These are phyloP conservation scores for Pythium monospermum DNA, from an alignment of 352 stramenopile genomes.

Conservation along the genomic window DNA sequence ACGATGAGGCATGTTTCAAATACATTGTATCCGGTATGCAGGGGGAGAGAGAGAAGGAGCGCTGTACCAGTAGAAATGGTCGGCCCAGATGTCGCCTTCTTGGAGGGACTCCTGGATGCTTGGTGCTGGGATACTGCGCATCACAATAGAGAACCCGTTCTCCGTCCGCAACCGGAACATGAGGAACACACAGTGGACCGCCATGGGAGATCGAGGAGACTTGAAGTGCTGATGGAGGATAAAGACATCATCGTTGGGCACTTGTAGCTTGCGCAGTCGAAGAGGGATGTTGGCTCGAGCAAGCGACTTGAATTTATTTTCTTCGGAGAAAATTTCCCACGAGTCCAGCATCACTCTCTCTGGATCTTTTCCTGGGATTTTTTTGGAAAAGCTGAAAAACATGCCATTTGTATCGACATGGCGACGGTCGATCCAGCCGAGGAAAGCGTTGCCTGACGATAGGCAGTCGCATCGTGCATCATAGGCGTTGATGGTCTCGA, in stretches of 20 bases:
- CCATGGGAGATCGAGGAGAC: slow-evolving; percentile 26
- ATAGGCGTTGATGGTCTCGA: slow-evolving; percentile 43
- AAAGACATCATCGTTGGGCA: slow-evolving; percentile 40
- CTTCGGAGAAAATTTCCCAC: slow-evolving; percentile 38
- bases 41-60: no score
- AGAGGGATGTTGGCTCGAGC: slow-evolving; percentile 31
- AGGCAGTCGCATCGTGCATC: slow-evolving; percentile 35
- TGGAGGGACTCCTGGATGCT: slow-evolving; percentile 41
- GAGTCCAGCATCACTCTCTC: slow-evolving; percentile 38
- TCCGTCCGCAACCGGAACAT: slow-evolving; percentile 58
- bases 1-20: no score
- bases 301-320: slow-evolving; percentile 37
- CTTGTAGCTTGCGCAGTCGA: slow-evolving; percentile 38
- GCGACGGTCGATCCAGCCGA: slow-evolving; percentile 53
- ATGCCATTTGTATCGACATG: slow-evolving; percentile 36
- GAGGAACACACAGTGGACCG: slow-evolving; percentile 60
- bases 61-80: slow-evolving; percentile 54
- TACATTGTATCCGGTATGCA: no score
- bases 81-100: slow-evolving; percentile 42
- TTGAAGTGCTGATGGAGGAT: slow-evolving; percentile 47
- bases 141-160: slow-evolving; percentile 48
- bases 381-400: slow-evolving; percentile 62
- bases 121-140: slow-evolving; percentile 50
- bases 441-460: slow-evolving; percentile 38
- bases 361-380: slow-evolving; percentile 30